These are phyloP conservation scores for Nakaseomyces delphensis DNA, from an alignment of 1,139 yeast species.

Conservation along the genomic window DNA sequence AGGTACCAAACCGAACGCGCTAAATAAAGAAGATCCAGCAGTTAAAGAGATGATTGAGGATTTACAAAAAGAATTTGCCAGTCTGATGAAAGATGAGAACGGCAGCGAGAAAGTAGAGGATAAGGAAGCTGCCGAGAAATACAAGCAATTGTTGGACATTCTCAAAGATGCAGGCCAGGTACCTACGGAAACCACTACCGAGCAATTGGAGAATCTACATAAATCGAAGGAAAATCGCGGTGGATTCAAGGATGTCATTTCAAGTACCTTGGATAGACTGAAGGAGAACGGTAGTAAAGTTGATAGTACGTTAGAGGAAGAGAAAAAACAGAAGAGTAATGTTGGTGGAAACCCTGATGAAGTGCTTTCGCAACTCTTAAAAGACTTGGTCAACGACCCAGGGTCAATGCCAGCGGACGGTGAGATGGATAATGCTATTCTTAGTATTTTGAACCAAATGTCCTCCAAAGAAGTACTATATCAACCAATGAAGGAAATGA, in stretches of 20 bases:
- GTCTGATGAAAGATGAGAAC: slow-evolving; percentile 19
- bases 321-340: slow-evolving; percentile 22
- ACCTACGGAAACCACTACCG: slow-evolving; percentile 43
- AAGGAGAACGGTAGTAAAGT: slow-evolving; percentile 59
- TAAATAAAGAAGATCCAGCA: slow-evolving; percentile 16
- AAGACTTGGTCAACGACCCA: slow-evolving; percentile 35
- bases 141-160: slow-evolving; percentile 45
- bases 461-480: slow-evolving; percentile 80
- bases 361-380: slow-evolving; percentile 45
- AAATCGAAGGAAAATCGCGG: slow-evolving; percentile 21
- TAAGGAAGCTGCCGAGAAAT: slow-evolving; percentile 42
- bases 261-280: slow-evolving; percentile 72
- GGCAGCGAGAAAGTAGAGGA: slow-evolving; percentile 15
- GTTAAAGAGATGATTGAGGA: slow-evolving; percentile 23
- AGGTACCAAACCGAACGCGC: background rate
- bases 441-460: slow-evolving; percentile 74
- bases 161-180: slow-evolving; percentile 49
- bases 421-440: slow-evolving; percentile 50
- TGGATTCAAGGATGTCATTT: slow-evolving; percentile 64
- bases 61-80: slow-evolving; percentile 22
- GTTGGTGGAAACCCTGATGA: slow-evolving; percentile 42
- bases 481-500: slow-evolving; percentile 80
- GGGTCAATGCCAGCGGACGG: slow-evolving; percentile 45
- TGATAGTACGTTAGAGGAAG: slow-evolving; percentile 50
- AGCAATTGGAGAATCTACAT: slow-evolving; percentile 41